Evolutionary conservation across 768 basidiomycete species (phyloP).

Genomic region (Neoboletus brunneissimus): DNA sequence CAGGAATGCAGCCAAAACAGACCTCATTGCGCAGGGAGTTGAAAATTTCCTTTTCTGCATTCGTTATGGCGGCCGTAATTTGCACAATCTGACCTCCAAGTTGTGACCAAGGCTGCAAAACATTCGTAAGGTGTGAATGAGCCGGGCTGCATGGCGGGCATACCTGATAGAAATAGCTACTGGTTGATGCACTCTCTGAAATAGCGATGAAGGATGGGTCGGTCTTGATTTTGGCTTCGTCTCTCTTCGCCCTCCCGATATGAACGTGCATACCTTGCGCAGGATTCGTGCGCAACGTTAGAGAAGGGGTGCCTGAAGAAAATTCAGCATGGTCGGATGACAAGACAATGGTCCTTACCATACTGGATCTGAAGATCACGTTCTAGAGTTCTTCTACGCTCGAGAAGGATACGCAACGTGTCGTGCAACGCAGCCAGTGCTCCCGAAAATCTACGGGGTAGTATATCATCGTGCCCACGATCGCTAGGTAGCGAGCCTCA

Average conservation of each 20-base stretch:
- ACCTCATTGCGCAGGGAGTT: constrained; percentile 67
- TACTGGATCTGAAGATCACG: constrained; percentile 49
- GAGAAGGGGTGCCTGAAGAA: constrained; percentile 59
- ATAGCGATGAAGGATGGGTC: constrained; percentile 55
- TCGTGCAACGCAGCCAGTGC: constrained; percentile 50
- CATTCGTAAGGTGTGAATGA: background rate
- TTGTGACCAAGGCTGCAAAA: constrained; percentile 64
- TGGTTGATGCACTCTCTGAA: constrained; percentile 62
- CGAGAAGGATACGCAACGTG: constrained; percentile 42
- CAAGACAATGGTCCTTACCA: constrained; percentile 36
- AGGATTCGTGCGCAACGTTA: constrained; percentile 67
- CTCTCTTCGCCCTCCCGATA: constrained; percentile 60
- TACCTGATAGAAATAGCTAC: constrained; percentile 67
- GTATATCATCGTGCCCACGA: background rate
- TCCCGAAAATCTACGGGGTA: constrained; percentile 54
- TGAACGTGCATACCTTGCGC: constrained; percentile 77
- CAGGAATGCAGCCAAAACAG: background rate
- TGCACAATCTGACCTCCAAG: constrained; percentile 69
- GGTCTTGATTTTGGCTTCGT: constrained; percentile 46
- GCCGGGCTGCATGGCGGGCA: background rate
- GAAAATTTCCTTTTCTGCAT: constrained; percentile 73
- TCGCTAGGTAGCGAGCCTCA: background rate
- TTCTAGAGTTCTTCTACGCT: constrained; percentile 52
- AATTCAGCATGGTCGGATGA: constrained; percentile 6
- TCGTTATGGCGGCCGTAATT: constrained; percentile 47